These are phyloP conservation scores for Luffa aegyptiaca DNA, from an alignment of 306 rosid species.

Conservation along the genomic window DNA sequence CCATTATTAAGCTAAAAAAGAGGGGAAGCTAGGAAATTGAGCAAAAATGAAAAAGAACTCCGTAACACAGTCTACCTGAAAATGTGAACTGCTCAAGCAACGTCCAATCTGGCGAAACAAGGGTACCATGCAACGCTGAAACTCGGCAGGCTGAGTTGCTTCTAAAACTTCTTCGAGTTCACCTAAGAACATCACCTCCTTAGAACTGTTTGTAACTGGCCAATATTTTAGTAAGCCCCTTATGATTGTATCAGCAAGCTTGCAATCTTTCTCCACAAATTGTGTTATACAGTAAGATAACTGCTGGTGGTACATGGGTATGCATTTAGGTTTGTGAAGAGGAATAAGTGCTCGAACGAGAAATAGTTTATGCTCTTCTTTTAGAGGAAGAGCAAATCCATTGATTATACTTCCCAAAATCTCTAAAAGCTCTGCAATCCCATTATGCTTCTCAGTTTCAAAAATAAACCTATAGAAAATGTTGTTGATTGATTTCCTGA, in stretches of 20 bases:
- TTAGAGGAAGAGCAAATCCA: slow-evolving; percentile 91
- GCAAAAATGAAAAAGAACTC: slow-evolving; percentile 5
- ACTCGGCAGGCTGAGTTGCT: slow-evolving; percentile 90
- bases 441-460: slow-evolving; percentile 96
- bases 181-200: slow-evolving; percentile 96
- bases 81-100: slow-evolving; percentile 92
- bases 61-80: slow-evolving; percentile 58
- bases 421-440: slow-evolving; percentile 87
- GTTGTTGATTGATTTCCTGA: slow-evolving; percentile 86
- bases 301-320: slow-evolving; percentile 91
- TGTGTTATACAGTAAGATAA: slow-evolving; percentile 87
- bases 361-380: slow-evolving; percentile 97
- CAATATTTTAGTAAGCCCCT: slow-evolving; percentile 88
- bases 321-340: slow-evolving; percentile 92
- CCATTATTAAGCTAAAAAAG: background rate
- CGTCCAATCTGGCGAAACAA: slow-evolving; percentile 74
- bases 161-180: slow-evolving; percentile 97
- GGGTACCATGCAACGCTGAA: slow-evolving; percentile 83
- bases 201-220: slow-evolving; percentile 94
- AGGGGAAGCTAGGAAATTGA: slow-evolving; percentile 9
- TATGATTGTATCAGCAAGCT: slow-evolving; percentile 91
- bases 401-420: slow-evolving; percentile 96
- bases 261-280: slow-evolving; percentile 95
- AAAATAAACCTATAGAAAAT: slow-evolving; percentile 82
- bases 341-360: slow-evolving; percentile 92